Evolutionary conservation across 371 early-diverging fungal species (phyloP).

Genomic region (Mortierella sp.): DNA sequence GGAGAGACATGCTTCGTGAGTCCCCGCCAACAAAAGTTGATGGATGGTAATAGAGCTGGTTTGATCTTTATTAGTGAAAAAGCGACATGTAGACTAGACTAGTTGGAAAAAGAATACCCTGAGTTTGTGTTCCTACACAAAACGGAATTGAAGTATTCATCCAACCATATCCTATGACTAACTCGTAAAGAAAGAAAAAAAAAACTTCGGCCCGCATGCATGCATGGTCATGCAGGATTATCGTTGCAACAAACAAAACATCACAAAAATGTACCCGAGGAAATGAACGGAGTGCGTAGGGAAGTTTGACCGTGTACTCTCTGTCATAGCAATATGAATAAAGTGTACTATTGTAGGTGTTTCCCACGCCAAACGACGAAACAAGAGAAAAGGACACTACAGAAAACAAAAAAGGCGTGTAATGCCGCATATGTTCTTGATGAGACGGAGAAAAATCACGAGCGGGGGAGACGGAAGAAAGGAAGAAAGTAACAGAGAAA

Average conservation of each 20-base stretch:
- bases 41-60: no score
- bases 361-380: conserved; percentile 2
- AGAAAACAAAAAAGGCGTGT: neutral
- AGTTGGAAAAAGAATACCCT: no score
- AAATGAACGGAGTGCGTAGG: neutral
- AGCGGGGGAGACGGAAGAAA: neutral
- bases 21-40: no score
- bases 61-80: no score
- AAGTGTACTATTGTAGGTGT: neutral
- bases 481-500: no score
- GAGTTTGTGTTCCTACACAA: no score
- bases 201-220: neutral
- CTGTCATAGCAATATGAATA: neutral
- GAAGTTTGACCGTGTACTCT: neutral
- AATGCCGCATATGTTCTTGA: neutral
- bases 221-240: no score
- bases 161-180: neutral
- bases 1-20: neutral
- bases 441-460: neutral
- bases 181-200: neutral
- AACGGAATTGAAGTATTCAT: neutral
- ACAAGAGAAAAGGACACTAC: neutral
- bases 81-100: no score
- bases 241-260: neutral
- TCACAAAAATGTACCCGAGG: neutral